Evolutionary conservation across 2,329 filamentous ascomycete genomes (phyloP).

Genomic region (Drechslerella dactyloides): DNA sequence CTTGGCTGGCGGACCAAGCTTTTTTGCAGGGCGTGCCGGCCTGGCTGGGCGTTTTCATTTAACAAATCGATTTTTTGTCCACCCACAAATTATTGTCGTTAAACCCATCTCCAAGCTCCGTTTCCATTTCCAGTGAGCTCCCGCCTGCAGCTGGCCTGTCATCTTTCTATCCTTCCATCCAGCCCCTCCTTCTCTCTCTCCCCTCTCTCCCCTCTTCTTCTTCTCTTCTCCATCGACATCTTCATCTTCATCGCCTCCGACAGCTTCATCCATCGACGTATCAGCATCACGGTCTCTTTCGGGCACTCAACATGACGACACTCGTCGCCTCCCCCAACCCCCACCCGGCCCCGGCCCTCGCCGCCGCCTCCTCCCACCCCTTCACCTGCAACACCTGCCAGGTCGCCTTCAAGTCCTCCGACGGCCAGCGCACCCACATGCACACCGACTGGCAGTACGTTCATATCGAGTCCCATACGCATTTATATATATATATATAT

Average conservation of each 20-base stretch:
- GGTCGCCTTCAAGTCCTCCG: constrained; percentile 91
- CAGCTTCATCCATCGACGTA: background rate
- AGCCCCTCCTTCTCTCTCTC: background rate
- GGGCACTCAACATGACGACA: constrained; percentile 36
- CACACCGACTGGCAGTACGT: constrained; percentile 97
- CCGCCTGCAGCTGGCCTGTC: constrained; percentile 4
- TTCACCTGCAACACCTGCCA: constrained; percentile 99
- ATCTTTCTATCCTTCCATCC: background rate
- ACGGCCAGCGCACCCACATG: constrained; percentile 94
- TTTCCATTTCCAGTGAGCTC: too few species aligned
- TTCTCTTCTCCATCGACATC: background rate
- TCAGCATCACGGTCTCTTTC: background rate
- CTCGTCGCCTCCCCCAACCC: constrained; percentile 37
- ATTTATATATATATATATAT: constrained; percentile 18
- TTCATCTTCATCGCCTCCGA: too few species aligned
- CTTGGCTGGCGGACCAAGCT: too few species aligned
- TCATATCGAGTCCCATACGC: constrained; percentile 19
- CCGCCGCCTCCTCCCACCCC: constrained; percentile 67
- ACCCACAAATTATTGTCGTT: too few species aligned
- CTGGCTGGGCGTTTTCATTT: too few species aligned
- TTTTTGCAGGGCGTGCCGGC: too few species aligned
- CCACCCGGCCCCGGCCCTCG: constrained; percentile 11
- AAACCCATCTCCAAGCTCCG: background rate
- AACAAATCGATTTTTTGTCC: background rate
- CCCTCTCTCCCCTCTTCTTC: background rate